Conservation (phyloP, 495 filamentous ascomycete genomes). For the Penicillium psychrofluorescens region DNA sequence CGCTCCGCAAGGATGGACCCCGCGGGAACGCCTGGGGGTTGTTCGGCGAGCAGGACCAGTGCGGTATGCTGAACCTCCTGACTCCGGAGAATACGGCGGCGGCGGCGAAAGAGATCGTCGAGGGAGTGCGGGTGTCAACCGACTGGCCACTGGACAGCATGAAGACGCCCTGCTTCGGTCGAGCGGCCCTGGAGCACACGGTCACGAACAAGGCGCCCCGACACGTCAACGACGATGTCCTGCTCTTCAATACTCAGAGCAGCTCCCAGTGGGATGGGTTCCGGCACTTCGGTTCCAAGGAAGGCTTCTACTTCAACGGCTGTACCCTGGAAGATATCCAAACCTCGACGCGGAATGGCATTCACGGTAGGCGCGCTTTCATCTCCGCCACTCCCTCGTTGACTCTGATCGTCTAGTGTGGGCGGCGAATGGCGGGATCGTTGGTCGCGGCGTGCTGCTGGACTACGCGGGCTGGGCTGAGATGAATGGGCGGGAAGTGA, state of each 20-base stretch:
- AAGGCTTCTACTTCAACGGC: slow-evolving; percentile 54
- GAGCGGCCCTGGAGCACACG: slow-evolving; percentile 21
- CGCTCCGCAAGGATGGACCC: slow-evolving; percentile 31
- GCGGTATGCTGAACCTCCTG: slow-evolving; percentile 44
- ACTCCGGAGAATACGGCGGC: slow-evolving; percentile 39
- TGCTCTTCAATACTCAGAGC: slow-evolving; percentile 56
- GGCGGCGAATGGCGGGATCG: slow-evolving; percentile 41
- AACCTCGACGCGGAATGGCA: slow-evolving; percentile 26
- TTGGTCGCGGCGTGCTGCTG: slow-evolving; percentile 51
- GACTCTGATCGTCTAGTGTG: slow-evolving; percentile 18
- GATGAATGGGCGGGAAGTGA: slow-evolving; percentile 24
- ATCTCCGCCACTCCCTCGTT: neutral
- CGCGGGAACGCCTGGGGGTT: slow-evolving; percentile 44
- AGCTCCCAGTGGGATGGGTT: slow-evolving; percentile 53
- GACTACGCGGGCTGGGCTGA: slow-evolving; percentile 48
- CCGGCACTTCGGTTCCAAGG: slow-evolving; percentile 41
- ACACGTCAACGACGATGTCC: slow-evolving; percentile 50
- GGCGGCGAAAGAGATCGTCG: slow-evolving; percentile 38
- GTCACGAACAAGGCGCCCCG: slow-evolving; percentile 33
- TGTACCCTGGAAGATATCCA: slow-evolving; percentile 51
- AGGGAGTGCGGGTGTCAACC: slow-evolving; percentile 37
- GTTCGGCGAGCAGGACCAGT: slow-evolving; percentile 33
- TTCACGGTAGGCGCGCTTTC: slow-evolving; percentile 31
- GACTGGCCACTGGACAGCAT: slow-evolving; percentile 34
- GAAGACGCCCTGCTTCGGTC: slow-evolving; percentile 17